A percentile compares a stretch with the other conserved stretches of the same genome.
phyloP scores from a whole-genome alignment of 2,329 filamentous ascomycete species.

The Penicillium corylophilum region DNA sequence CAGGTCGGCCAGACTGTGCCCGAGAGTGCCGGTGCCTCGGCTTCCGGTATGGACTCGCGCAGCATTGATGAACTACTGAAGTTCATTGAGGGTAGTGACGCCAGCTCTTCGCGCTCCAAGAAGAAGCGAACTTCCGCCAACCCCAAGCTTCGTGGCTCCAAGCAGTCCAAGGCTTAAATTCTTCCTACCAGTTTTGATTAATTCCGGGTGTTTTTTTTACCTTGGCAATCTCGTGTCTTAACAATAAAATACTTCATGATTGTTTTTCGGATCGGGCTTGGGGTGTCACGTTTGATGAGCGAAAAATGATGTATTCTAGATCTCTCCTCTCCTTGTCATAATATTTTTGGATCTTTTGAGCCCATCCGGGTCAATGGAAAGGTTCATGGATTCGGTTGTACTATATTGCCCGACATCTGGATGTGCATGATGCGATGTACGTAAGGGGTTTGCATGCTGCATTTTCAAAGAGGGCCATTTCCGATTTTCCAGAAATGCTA shows the following conservation, averaged over 20 bases:
- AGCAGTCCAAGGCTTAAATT: conserved; percentile 37
- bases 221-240: conserved; percentile 30
- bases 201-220: conserved; percentile 13
- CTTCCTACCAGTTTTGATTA: not conserved
- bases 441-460: conserved; percentile 16
- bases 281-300: conserved; percentile 29
- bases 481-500: not conserved
- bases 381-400: conserved; percentile 34
- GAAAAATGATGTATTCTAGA: conserved; percentile 32
- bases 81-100: conserved; percentile 78
- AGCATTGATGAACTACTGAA: conserved; percentile 91
- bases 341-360: conserved; percentile 21
- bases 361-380: conserved; percentile 32
- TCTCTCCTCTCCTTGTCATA: conserved; percentile 36
- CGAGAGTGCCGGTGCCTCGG: conserved; percentile 45
- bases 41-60: conserved; percentile 64
- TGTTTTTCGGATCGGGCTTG: conserved; percentile 21
- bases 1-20: conserved; percentile 60
- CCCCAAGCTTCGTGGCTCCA: conserved; percentile 45
- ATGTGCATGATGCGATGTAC: conserved; percentile 26
- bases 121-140: conserved; percentile 46
- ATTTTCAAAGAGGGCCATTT: conserved; percentile 16
- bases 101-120: conserved; percentile 40
- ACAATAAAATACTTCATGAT: conserved; percentile 29
- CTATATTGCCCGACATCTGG: conserved; percentile 30